Percentiles rank a stretch among this genome's conserved stretches.
Evolutionary conservation across 129 eudicot genomes (phyloP).

Genomic region (Arctium minus): DNA sequence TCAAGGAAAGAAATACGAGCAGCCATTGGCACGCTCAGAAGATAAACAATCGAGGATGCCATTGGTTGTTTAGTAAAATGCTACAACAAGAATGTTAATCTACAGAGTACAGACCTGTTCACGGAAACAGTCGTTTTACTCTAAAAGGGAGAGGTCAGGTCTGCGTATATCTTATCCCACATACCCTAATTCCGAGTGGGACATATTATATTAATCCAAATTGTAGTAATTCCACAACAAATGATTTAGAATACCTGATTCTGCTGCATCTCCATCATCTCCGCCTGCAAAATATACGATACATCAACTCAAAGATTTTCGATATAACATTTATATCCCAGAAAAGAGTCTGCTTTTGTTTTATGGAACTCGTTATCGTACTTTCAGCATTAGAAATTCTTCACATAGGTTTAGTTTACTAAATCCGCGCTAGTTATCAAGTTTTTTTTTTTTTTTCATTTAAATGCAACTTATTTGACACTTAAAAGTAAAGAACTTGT

Average conservation of each 20-base stretch:
- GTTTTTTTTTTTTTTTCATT: neutral
- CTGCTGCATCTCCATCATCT: slow-evolving; percentile 81
- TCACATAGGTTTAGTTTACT: neutral
- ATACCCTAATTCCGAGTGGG: neutral
- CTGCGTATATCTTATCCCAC: neutral
- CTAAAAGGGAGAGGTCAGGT: neutral
- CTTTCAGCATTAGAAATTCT: neutral
- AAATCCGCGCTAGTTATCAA: neutral
- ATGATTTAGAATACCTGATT: slow-evolving; percentile 59
- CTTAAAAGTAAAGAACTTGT: neutral
- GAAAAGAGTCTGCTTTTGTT: neutral
- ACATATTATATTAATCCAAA: too few relatives aligned
- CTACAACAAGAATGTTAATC: too few relatives aligned
- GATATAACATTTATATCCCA: neutral
- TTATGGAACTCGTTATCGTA: neutral
- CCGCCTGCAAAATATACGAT: slow-evolving; percentile 38
- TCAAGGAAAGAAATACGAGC: too few relatives aligned
- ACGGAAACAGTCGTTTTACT: too few relatives aligned
- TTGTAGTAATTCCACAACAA: neutral
- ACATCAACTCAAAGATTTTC: slow-evolving; percentile 1
- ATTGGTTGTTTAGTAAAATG: too few relatives aligned
- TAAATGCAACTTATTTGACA: neutral
- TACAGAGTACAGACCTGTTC: too few relatives aligned
- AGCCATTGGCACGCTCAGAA: too few relatives aligned
- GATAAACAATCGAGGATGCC: too few relatives aligned